Conservation (phyloP, 306 rosid species). For the Hippophae tibetana region DNA sequence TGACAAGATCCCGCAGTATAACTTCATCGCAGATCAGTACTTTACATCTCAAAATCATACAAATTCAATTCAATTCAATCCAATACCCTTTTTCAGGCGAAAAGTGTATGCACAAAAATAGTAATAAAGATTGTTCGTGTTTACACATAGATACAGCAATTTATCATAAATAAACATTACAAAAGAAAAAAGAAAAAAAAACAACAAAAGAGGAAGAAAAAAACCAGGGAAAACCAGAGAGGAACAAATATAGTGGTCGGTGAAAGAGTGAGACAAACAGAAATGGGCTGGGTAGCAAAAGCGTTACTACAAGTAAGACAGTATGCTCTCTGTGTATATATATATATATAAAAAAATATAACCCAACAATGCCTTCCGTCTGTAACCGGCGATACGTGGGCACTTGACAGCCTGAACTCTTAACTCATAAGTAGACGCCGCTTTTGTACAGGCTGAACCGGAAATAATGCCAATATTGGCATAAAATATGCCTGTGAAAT, state of each 20-base stretch:
- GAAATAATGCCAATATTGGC: too few species aligned
- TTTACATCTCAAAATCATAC: neutral
- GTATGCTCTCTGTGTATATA: too few species aligned
- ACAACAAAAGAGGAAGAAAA: neutral
- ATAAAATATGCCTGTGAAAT: too few species aligned
- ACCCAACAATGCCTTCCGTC: too few species aligned
- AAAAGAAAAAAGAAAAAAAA: too few species aligned
- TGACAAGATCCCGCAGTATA: conserved; percentile 46
- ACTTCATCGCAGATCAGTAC: conserved; percentile 21
- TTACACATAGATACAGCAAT: neutral
- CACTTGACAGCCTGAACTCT: too few species aligned
- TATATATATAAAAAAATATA: too few species aligned
- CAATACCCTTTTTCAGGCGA: conserved; percentile 1
- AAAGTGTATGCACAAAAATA: conserved; percentile 12
- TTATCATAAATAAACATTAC: too few species aligned
- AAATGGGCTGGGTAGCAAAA: neutral
- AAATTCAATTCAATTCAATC: conserved; percentile 9
- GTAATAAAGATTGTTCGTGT: neutral
- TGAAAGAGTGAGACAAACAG: conserved; percentile 14
- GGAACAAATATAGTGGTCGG: conserved; percentile 4
- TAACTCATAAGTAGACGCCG: too few species aligned
- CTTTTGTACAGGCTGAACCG: too few species aligned
- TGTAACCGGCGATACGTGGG: too few species aligned
- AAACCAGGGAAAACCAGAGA: conserved; percentile 18
- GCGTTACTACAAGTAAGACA: neutral